Evolutionary conservation across 2,329 filamentous ascomycete species (phyloP), one percentile per base, ranked within the genome.

Genomic region (Pezicula radicicola): DNA sequence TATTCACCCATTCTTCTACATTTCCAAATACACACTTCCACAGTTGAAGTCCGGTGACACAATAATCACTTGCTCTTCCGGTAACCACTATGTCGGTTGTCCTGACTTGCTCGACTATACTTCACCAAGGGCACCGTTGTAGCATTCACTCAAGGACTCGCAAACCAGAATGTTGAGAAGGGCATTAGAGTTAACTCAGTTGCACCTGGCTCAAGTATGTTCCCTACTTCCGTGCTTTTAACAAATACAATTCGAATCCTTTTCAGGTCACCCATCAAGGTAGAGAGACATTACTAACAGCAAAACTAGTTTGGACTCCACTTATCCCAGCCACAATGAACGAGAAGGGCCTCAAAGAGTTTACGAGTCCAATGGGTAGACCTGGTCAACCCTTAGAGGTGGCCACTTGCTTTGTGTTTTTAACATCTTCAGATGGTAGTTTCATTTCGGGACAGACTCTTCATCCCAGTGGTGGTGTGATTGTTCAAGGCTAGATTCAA

Each of bases 51-150:
- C 70, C n/a, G 89, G 90, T 35, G 79, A 83, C 51, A 84, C 83
- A 25, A 91, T 95, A 67, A 91, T 95, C 78, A 94, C 93, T 74
- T 91, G 90, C 66, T 85, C 88, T 42, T 91, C 87, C 30, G 85
- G 94, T 66, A 93, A 93, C 67, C 88, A 85, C 25, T 94, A 93
- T 71, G 81, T 91, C 52, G 89, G 89, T 37, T 86, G 88, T 1
- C 85, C 86, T 0, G 89, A 93, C 62, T 78, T 93, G 2, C 80
- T 94, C 46, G 89, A 94, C 69, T 93, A 94, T 72, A 91, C 88
- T 0, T 84, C 1, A 90, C 86, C 25, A 90, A 89, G 67, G 89
- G 88, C 35, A 89, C 88, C 49, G 87, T 94, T 58, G 72, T 93
- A 3, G 80, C 89, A 3, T 94, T 94, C 70, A 93, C 89, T 0